Conservation (phyloP, 2,329 filamentous ascomycete species). For the Pyrenochaeta sp. region DNA sequence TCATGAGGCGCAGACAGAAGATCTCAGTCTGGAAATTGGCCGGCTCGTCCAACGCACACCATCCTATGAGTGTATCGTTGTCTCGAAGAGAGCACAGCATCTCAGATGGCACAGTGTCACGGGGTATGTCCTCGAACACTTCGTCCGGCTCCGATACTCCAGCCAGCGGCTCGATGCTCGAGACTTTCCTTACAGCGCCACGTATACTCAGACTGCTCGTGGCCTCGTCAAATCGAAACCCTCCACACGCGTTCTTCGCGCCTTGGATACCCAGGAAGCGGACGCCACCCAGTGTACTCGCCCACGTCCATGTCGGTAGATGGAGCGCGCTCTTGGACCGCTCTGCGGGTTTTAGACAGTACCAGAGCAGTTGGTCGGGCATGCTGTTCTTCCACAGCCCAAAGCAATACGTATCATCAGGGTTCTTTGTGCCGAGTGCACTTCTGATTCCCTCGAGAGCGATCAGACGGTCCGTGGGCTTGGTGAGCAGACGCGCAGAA, state of each 20-base stretch:
- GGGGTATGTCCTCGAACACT: neutral
- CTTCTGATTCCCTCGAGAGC: constrained; percentile 17
- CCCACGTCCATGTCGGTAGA: constrained; percentile 31
- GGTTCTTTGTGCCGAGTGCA: constrained; percentile 11
- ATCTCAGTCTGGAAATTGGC: neutral
- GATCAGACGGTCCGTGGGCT: constrained; percentile 23
- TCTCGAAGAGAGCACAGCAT: constrained; percentile 11
- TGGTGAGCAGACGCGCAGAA: constrained; percentile 13
- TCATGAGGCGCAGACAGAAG: constrained; percentile 19
- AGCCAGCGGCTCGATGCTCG: constrained; percentile 1
- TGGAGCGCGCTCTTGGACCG: constrained; percentile 10
- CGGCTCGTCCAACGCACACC: constrained; percentile 19
- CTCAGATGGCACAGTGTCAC: neutral
- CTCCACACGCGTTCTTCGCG: constrained; percentile 21
- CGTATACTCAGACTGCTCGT: constrained; percentile 13
- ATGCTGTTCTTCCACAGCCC: constrained; percentile 30
- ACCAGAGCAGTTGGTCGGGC: constrained; percentile 32
- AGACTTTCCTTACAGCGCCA: constrained; percentile 6
- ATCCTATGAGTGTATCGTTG: constrained; percentile 13
- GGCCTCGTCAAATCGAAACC: constrained; percentile 17
- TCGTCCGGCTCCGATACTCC: neutral
- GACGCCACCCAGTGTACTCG: constrained; percentile 24
- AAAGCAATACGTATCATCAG: constrained; percentile 16
- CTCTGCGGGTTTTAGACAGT: constrained; percentile 15
- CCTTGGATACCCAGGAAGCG: constrained; percentile 26